Evolutionary conservation across 495 filamentous ascomycete species (phyloP), one percentile per base, ranked within the genome.

Genomic region (Penicillium paradoxum): DNA sequence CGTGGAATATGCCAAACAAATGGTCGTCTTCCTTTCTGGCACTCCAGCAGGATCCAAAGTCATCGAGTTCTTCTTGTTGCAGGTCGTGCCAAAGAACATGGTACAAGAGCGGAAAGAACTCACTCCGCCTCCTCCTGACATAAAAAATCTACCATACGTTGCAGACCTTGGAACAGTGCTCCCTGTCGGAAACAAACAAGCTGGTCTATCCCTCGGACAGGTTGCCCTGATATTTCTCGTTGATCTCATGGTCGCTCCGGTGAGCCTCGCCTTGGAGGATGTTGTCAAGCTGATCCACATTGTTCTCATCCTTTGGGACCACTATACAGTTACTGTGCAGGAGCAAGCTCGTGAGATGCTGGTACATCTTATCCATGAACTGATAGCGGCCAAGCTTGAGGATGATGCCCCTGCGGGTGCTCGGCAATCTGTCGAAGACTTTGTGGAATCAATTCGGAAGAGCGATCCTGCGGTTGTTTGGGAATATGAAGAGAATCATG

Each of bases 331-430:
- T n/a, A 81, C 96, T 11, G 92, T 98, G 1, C 93, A 96, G 60
- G 93, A 97, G 54, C 91, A 97, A 66, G 91, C 93, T 36, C 84
- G 91, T 39, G 93, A 98, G 62, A 96, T 98, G 93, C 79, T 97
- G 14, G 91, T 98, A 29, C 93, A 98, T 74, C 79, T 98, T 8
- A 96, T 98, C 42, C 93, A 98, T 62, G 95, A 97, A 64, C 79
- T 98, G 14, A 87, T 98, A 25, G 91, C 97, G 33, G 93, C 95
- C 1, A 87, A 86, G 52, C 81, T 96, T 39, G 89, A 91, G 51
- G 88, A 96, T 50, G 77, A 83, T 47, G 81, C 79, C 6, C 78
- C 83, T 0, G 62, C 67, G 1, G 79, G 82, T 8, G 83, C 79
- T n/a, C 89, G 88, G 56, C 78, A 83, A 48, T 77, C 81, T 1